phyloP scores from a whole-genome alignment of 108 stramenopile species.

The Epipyxis sp. region DNA sequence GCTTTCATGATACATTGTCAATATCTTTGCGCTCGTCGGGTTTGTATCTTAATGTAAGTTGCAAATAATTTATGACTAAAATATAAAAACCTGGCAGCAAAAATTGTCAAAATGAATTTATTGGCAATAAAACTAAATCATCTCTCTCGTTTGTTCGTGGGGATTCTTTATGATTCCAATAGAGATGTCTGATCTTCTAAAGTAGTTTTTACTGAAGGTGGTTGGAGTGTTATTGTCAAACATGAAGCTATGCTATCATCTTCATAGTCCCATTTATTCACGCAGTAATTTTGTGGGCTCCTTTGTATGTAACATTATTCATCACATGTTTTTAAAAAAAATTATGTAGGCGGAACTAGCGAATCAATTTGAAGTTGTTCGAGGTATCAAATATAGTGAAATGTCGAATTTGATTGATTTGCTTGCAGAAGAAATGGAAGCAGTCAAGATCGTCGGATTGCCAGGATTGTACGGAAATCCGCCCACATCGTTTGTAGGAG shows the following conservation, averaged over 20 bases:
- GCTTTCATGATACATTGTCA: background rate
- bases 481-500: too few species aligned
- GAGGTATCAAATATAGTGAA: background rate
- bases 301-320: background rate
- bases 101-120: background rate
- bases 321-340: background rate
- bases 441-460: background rate
- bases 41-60: slow-evolving; percentile 18
- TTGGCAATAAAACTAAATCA: too few species aligned
- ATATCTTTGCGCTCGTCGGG: background rate
- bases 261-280: slow-evolving; percentile 9
- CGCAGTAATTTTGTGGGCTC: slow-evolving; percentile 4
- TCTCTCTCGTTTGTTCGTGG: background rate
- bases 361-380: background rate
- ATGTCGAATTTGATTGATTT: background rate
- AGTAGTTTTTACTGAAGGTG: background rate
- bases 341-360: background rate
- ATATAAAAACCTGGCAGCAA: background rate
- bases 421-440: slow-evolving; percentile 25
- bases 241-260: background rate
- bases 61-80: background rate
- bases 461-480: too few species aligned
- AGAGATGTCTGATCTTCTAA: background rate
- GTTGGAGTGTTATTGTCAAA: background rate
- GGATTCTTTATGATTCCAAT: background rate